Conservation (phyloP, 345 rosid genomes). For the Acer negundo region DNA sequence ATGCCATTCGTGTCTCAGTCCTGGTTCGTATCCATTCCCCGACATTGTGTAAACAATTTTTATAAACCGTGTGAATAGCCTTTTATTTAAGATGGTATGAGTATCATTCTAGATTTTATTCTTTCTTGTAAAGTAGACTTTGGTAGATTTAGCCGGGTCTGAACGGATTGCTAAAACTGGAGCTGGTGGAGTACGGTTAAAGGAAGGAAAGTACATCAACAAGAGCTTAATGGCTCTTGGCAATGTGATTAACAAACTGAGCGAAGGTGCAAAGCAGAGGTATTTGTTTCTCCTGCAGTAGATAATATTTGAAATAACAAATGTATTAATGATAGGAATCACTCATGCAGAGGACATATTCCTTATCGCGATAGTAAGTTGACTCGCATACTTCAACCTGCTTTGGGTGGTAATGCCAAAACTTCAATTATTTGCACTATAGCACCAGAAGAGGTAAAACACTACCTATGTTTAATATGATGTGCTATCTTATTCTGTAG, state of each 20-base stretch:
- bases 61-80: background rate
- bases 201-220: constrained; percentile 92
- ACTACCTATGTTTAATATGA: background rate
- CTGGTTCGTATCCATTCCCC: constrained; percentile 50
- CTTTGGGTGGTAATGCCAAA: constrained; percentile 96
- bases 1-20: constrained; percentile 85
- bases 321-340: constrained; percentile 14
- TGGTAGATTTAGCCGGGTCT: constrained; percentile 96
- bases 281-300: constrained; percentile 26
- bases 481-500: background rate
- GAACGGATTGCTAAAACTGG: constrained; percentile 94
- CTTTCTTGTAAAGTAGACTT: constrained; percentile 52
- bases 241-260: constrained; percentile 91
- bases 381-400: constrained; percentile 97
- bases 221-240: constrained; percentile 98
- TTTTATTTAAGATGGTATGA: constrained; percentile 2
- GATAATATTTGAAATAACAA: background rate
- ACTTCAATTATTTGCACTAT: constrained; percentile 95
- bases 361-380: constrained; percentile 98
- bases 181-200: constrained; percentile 89
- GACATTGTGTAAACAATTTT: background rate
- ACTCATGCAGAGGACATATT: constrained; percentile 73
- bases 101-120: background rate
- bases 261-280: constrained; percentile 82
- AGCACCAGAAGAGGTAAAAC: constrained; percentile 94